Percentiles rank a stretch among this genome's conserved stretches.
Evolutionary conservation across 2,329 filamentous ascomycete genomes (phyloP).

Genomic region (Neofusicoccum laricinum): DNA sequence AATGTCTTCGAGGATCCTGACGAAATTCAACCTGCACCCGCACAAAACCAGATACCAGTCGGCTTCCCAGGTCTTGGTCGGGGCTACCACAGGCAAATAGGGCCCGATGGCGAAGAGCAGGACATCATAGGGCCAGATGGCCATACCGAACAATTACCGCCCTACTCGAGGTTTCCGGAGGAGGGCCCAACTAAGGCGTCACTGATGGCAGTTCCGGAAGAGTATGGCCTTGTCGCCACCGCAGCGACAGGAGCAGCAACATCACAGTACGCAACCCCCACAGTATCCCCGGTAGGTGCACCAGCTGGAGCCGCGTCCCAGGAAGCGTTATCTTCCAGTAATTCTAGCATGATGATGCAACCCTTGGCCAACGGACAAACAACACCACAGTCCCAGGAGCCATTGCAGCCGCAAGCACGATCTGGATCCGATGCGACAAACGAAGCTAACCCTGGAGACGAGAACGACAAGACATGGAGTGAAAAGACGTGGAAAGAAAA

Average conservation of each 20-base stretch:
- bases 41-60: slow-evolving; percentile 53
- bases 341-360: slow-evolving; percentile 9
- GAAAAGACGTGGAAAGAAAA: slow-evolving; percentile 31
- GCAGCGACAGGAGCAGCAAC: not conserved
- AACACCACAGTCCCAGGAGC: slow-evolving; percentile 6
- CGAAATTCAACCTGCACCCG: slow-evolving; percentile 28
- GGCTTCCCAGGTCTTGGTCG: slow-evolving; percentile 70
- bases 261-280: not conserved
- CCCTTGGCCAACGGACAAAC: not conserved
- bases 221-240: not conserved
- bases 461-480: slow-evolving; percentile 31
- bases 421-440: not conserved
- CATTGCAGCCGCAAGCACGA: not conserved
- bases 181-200: slow-evolving; percentile 61
- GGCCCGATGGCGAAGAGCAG: slow-evolving; percentile 81
- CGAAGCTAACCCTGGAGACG: not conserved
- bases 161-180: slow-evolving; percentile 86
- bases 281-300: not conserved
- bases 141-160: slow-evolving; percentile 85
- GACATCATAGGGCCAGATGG: slow-evolving; percentile 85
- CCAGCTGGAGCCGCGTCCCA: not conserved
- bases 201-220: slow-evolving; percentile 22
- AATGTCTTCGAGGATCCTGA: slow-evolving; percentile 61
- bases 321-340: not conserved
- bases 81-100: slow-evolving; percentile 69